A percentile compares a stretch with the other conserved stretches of the same genome.
These are phyloP conservation scores for Blastobotrys arbuscula DNA, from an alignment of 1,139 yeast genomes.

Conservation along the genomic window DNA sequence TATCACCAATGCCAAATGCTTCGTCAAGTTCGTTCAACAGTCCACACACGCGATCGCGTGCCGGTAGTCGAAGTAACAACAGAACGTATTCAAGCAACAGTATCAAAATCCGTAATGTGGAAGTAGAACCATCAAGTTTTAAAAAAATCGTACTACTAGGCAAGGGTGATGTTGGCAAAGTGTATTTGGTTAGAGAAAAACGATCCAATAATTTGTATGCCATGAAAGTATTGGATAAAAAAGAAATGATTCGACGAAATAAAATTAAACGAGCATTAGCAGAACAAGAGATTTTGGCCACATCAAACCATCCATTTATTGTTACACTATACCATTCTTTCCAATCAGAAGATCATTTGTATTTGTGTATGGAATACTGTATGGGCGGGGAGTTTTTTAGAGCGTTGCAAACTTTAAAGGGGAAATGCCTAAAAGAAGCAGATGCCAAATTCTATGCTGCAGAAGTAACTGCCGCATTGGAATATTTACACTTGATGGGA, in stretches of 20 bases:
- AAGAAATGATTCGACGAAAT: constrained; percentile 92
- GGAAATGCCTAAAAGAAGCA: constrained; percentile 77
- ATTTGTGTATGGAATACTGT: constrained; percentile 96
- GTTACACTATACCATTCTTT: constrained; percentile 95
- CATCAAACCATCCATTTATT: constrained; percentile 94
- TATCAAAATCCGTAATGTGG: constrained; percentile 66
- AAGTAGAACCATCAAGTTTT: constrained; percentile 81
- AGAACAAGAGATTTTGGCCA: constrained; percentile 93
- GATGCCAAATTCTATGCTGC: constrained; percentile 95
- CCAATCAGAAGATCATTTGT: constrained; percentile 89
- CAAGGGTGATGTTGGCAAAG: constrained; percentile 97
- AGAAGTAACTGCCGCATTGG: constrained; percentile 95
- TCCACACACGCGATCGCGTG: constrained; percentile 30
- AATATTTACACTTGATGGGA: constrained; percentile 93
- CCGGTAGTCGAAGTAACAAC: constrained; percentile 21
- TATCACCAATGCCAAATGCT: not conserved
- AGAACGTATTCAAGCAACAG: constrained; percentile 65
- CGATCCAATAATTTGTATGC: constrained; percentile 73
- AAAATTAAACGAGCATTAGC: constrained; percentile 92
- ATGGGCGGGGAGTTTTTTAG: constrained; percentile 99
- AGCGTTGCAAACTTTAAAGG: constrained; percentile 85
- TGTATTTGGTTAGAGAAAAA: constrained; percentile 82
- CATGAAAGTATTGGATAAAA: constrained; percentile 83
- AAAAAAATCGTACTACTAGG: constrained; percentile 86
- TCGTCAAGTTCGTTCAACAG: not conserved